Conservation (phyloP, 192 early-diverging fungal genomes). For the Pilobolus umbonatus region DNA sequence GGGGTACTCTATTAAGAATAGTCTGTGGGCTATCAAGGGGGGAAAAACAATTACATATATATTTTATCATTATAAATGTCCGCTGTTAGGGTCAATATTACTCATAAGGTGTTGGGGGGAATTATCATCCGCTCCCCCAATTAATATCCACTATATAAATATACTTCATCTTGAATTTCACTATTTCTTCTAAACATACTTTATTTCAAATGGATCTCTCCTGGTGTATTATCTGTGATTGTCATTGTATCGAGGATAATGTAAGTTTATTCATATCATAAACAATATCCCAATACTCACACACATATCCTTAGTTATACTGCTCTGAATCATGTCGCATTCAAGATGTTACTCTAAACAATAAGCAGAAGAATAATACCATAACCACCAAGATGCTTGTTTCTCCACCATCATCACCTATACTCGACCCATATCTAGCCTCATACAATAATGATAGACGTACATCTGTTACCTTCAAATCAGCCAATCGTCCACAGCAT, state of each 20-base stretch:
- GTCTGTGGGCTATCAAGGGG: too few species aligned
- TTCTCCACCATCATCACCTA: constrained; percentile 10
- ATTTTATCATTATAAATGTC: too few species aligned
- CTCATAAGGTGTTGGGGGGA: too few species aligned
- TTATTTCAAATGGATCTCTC: constrained; percentile 9
- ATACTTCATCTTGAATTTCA: too few species aligned
- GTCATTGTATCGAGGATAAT: constrained; percentile 6
- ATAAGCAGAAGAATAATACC: not conserved
- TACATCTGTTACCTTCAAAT: constrained; percentile 6
- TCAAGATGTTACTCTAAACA: constrained; percentile 3
- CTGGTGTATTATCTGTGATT: constrained; percentile 14
- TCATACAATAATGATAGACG: constrained; percentile 9
- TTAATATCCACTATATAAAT: too few species aligned
- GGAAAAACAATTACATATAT: too few species aligned
- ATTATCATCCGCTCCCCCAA: too few species aligned
- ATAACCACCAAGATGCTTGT: not conserved
- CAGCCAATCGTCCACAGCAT: not conserved
- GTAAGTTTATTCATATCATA: not conserved
- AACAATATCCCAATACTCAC: not conserved
- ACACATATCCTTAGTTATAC: not conserved
- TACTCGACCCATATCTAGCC: constrained; percentile 3
- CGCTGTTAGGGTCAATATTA: too few species aligned
- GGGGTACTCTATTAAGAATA: too few species aligned
- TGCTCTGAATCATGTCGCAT: constrained; percentile 11
- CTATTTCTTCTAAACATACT: too few species aligned